Evolutionary conservation across 352 stramenopile genomes (phyloP), one percentile per base, ranked within the genome.

Genomic region (Phytophthora nicotianae): DNA sequence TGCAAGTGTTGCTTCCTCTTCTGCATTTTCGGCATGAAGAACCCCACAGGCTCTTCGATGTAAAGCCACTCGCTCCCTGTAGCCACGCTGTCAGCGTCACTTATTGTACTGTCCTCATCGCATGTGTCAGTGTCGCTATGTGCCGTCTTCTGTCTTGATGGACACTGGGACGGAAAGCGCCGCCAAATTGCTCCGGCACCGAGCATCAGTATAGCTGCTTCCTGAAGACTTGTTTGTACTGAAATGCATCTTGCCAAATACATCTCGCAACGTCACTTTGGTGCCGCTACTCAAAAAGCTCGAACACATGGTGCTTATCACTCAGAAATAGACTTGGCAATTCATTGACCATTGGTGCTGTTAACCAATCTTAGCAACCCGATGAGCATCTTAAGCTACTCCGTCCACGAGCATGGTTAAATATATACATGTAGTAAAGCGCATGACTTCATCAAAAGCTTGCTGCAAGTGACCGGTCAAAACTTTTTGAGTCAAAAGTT

Each of bases 1-100:
- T 86, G 71, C 20, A 92, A 51, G 23, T 73, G 57, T 4, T 83
- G 66, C 19, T 57, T 70, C 43, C 66, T 65, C 27, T 72, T 75
- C 45, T 76, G 63, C 40, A 88, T 77, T 7, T 58, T 60, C 6
- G 70, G 72, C 24, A 85, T 38, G 26, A 89, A 79, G 48, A 83
- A 75, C 4, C 83, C 79, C 4, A 59, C 62, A 1, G 77, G 70
- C 24, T 90, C 81, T 26, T 89, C 80, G 16, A 91, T 70, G 17
- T 74, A 70, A 13, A 90, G 53, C 81, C 73, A 89, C 38, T 92
- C 79, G n/a, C 40, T 67, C 4, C 69, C 75, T 38, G 57, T 62
- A 32, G 33, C 24, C 24, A 10, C 29, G 9, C 41, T 51, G 0
- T 68, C 47, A 19, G 65, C 32, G 17, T 66, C 59, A 64, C 55